phyloP scores from a whole-genome alignment of 257 asterid species.

The Solanum neorickii region DNA sequence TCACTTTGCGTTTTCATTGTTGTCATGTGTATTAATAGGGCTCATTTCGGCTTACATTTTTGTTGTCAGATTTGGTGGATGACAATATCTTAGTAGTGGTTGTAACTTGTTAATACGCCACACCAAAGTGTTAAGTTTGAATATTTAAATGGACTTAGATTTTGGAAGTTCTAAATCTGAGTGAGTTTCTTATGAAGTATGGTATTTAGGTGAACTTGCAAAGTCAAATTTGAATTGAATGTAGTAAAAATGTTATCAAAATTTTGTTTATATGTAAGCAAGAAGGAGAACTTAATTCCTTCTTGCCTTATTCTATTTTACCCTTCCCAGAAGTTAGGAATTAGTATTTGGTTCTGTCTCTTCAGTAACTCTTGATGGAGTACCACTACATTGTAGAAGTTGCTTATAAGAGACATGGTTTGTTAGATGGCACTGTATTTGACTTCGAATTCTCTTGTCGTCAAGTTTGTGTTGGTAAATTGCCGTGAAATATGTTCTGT shows the following conservation, averaged over 20 bases:
- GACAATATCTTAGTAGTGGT: neutral
- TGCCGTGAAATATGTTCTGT: neutral
- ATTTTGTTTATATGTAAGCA: neutral
- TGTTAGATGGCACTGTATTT: neutral
- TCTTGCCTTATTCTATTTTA: neutral
- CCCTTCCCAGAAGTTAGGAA: neutral
- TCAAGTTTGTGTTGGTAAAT: neutral
- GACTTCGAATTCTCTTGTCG: neutral
- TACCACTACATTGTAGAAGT: neutral
- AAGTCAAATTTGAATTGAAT: neutral
- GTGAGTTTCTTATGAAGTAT: neutral
- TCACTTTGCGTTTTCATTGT: neutral
- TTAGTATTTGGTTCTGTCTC: neutral
- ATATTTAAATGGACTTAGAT: neutral
- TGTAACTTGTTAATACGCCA: neutral
- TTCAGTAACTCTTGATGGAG: neutral
- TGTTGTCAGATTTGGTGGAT: neutral
- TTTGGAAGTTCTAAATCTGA: neutral
- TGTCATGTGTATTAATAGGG: neutral
- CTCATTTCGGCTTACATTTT: neutral
- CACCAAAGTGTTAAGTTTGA: neutral
- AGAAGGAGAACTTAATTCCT: neutral
- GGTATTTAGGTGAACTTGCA: neutral
- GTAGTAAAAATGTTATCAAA: neutral
- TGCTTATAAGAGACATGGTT: neutral